Conservation (phyloP, 1,284 basidiomycete genomes). For the Ceratobasidium sp. region DNA sequence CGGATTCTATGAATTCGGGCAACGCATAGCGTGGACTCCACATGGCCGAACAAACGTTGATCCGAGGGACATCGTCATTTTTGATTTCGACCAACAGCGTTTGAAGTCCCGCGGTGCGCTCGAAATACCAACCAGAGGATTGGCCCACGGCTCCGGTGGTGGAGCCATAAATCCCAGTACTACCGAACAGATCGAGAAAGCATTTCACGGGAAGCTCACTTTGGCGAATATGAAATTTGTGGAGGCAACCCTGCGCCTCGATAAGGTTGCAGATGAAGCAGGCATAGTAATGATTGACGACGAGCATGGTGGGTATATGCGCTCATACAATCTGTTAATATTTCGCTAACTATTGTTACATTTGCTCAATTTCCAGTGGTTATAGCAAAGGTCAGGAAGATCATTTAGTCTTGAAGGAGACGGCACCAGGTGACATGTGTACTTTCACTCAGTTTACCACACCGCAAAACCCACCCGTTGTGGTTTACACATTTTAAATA, state of each 20-base stretch:
- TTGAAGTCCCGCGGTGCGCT: not conserved
- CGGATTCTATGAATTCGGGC: conserved; percentile 34
- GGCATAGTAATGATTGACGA: conserved; percentile 34
- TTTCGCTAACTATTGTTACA: too few species aligned
- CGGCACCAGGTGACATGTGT: too few species aligned
- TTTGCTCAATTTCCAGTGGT: too few species aligned
- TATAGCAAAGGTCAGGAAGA: too few species aligned
- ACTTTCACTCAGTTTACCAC: too few species aligned
- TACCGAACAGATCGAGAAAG: not conserved
- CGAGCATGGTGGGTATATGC: conserved; percentile 17
- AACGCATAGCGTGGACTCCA: conserved; percentile 18
- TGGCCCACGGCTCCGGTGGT: not conserved
- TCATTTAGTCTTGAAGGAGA: too few species aligned
- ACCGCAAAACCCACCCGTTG: too few species aligned
- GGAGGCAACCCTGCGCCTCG: not conserved
- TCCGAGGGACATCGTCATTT: conserved; percentile 4
- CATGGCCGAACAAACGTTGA: not conserved
- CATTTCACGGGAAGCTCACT: not conserved
- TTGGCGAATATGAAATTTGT: not conserved
- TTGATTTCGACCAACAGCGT: conserved; percentile 25
- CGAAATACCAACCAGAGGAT: too few species aligned
- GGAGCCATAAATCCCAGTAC: not conserved
- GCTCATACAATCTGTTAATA: too few species aligned
- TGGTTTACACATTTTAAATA: too few species aligned
- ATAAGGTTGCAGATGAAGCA: not conserved